phyloP scores from a whole-genome alignment of 106 monocot species.

The Phalaenopsis equestris region DNA sequence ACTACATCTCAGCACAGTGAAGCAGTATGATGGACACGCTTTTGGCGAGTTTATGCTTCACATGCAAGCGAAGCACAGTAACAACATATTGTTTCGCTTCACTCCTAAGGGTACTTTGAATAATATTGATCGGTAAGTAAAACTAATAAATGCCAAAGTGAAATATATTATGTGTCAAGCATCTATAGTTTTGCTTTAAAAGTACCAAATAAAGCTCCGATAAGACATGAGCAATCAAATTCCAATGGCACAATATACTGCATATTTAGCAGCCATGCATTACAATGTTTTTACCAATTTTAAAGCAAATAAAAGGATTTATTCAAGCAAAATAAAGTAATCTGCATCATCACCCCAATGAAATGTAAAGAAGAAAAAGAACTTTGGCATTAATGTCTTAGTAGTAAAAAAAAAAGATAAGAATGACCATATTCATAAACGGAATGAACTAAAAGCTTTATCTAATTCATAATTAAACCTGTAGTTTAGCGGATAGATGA shows the following conservation, averaged over 20 bases:
- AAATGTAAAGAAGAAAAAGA: background rate
- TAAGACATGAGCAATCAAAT: background rate
- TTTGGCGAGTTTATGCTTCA: too few species aligned
- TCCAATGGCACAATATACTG: background rate
- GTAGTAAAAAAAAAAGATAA: background rate
- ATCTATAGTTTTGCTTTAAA: background rate
- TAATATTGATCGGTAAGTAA: background rate
- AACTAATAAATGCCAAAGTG: background rate
- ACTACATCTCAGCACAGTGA: too few species aligned
- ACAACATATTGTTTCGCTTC: too few species aligned
- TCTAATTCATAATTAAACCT: conserved; percentile 29
- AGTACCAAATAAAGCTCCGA: background rate
- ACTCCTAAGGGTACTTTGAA: background rate
- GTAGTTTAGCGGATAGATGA: conserved; percentile 82
- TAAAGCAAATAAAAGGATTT: background rate
- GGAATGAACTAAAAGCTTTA: background rate
- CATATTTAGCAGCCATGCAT: background rate
- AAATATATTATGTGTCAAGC: background rate
- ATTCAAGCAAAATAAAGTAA: background rate
- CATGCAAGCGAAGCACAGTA: too few species aligned
- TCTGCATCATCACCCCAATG: background rate
- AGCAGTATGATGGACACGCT: too few species aligned
- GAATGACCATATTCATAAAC: background rate
- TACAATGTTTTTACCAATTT: background rate
- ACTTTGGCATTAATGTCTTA: background rate